phyloP scores from a whole-genome alignment of 2,329 filamentous ascomycete species.

The Cercospora citrullina region DNA sequence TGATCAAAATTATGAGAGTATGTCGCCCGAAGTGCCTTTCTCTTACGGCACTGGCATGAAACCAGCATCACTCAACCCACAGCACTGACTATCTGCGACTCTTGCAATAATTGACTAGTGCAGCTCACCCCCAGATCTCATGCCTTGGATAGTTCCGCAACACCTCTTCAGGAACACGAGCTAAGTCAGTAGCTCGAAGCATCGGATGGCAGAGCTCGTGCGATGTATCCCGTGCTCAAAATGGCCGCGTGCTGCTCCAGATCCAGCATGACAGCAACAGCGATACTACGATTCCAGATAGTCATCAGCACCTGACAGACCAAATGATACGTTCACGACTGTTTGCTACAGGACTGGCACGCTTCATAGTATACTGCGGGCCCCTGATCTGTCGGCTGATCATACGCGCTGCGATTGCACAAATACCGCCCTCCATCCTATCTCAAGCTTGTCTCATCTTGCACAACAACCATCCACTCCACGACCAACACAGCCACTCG shows the following conservation, averaged over 20 bases:
- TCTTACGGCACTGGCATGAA: neutral
- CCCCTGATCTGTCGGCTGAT: neutral
- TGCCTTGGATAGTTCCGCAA: neutral
- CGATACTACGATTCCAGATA: neutral
- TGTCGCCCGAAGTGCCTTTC: neutral
- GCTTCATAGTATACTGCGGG: neutral
- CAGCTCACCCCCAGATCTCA: neutral
- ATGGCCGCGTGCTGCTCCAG: neutral
- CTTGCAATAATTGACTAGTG: neutral
- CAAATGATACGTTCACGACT: slow-evolving; percentile 8
- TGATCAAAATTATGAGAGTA: slow-evolving; percentile 4
- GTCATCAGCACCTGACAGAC: neutral
- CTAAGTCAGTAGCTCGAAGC: neutral
- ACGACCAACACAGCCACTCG: slow-evolving; percentile 3
- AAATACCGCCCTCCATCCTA: neutral
- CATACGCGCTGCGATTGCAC: neutral
- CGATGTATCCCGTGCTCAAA: neutral
- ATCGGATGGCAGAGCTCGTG: neutral
- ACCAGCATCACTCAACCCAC: neutral
- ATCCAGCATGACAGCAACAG: neutral
- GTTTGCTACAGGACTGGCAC: slow-evolving; percentile 18
- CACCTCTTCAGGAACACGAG: neutral
- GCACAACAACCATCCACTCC: slow-evolving; percentile 1
- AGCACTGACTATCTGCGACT: neutral
- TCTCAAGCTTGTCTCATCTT: neutral